Evolutionary conservation across 2,329 filamentous ascomycete species (phyloP), one percentile per base, ranked within the genome.

Genomic region (Drechmeria coniospora): DNA sequence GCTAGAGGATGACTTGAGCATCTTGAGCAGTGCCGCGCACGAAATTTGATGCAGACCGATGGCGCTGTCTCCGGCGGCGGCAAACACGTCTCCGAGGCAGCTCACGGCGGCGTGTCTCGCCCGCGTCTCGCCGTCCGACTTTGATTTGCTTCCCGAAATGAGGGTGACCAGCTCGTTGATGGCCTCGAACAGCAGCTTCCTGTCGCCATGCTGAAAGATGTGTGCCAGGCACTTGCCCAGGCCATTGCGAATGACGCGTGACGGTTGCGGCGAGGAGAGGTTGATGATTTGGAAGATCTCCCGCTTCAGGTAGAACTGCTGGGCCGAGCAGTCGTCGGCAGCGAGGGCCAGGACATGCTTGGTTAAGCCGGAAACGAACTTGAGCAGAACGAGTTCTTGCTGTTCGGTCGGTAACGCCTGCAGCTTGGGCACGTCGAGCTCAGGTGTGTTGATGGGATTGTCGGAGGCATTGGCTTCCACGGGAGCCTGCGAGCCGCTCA

Each of bases 281-380:
- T 77, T 84, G 50, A 98, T 69, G 49, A 98, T 79, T 56, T 93
- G 83, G 53, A 95, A 81, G 39, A 94, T 68, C 63, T 95, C 84
- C 51, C 81, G 86, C 57, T 94, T 94, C 43, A 98, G 66, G 49
- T 82, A 81, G 43, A 84, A 74, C 54, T 98, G 90, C 56, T 94
- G 80, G 9, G 80, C 71, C 14, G 81, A 87, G 40, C 86, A 79
- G 47, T 80, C 79, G 41, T 93, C 82, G 35, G 74, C 64, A 29
- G 74, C 69, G 25, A 95, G 68, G 11, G 61, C 61, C 29, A 74
- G 65, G 24, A 92, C 79, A 63, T 94, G 80, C 41, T 78, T 79
- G 36, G 74, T 77, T 31, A 98, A 65, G 34, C 79, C 73, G 16
- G 84, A 79, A 20, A 86, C 79, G 49, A 92, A 94, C 15, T 77